Evolutionary conservation across 257 asterid species (phyloP), one percentile per base, ranked within the genome.

Genomic region (Misopates orontium): DNA sequence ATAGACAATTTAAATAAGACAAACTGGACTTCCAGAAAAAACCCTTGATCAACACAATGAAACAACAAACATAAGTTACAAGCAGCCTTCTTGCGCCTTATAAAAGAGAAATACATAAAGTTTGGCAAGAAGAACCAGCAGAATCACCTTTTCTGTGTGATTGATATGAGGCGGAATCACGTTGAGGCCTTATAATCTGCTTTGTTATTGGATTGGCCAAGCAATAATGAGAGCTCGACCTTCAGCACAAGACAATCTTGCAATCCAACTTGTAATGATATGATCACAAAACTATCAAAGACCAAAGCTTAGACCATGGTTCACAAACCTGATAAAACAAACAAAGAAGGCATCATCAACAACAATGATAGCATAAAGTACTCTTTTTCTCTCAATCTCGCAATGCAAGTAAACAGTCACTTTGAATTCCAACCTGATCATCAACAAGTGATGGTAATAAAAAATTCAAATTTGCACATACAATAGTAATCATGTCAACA

Each of bases 141-240:
- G 20, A 28, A 28, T 28, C 36, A 28, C 36, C 36, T 28, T 28
- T 28, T 28, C 36, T 28, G 7, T 28, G 3, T 28, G 36, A 28
- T 28, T 28, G 36, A 2, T 28, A 28, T 28, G 3, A 2, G 36
- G 36, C 36, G 36, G 36, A 28, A 28, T 39, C 36, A 56, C 77
- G 59, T 69, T 14, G 52, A 51, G 28, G 55, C 49, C 44, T 40
- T 17, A 22, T 44, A 49, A 55, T 56, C 53, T 62, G 75, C 52
- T 57, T 70, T 40, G 32, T 42, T 53, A 18, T 55, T 56, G 62
- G 53, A 66, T 41, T 13, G 59, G 67, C 71, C 76, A 69, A 69
- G 73, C 71, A 72, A 68, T 72, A 69, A 11, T 36, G 18, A 22
- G 41, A 23, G 9, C 56, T 76, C 67, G 75, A 65, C 73, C 76